phyloP scores from a whole-genome alignment of 768 basidiomycete genomes.

The Pleurotus cornucopiae region DNA sequence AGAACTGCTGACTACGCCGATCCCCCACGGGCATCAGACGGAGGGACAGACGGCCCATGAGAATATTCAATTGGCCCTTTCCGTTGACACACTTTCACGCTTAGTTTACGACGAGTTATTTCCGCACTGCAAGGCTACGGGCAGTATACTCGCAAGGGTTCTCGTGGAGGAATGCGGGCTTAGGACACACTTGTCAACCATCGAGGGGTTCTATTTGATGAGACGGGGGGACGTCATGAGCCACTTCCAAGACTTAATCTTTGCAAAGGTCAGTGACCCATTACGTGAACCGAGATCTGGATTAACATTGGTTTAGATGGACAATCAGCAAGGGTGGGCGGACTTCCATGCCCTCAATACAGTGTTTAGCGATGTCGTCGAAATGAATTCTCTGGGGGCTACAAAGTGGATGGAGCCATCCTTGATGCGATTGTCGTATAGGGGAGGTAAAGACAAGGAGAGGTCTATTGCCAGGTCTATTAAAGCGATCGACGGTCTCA shows the following conservation, averaged over 20 bases:
- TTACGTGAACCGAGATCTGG: neutral
- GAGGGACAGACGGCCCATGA: neutral
- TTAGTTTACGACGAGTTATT: constrained; percentile 61
- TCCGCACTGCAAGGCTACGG: constrained; percentile 51
- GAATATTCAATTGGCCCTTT: constrained; percentile 38
- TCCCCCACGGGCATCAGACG: neutral
- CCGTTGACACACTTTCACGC: constrained; percentile 57
- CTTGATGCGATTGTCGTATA: constrained; percentile 69
- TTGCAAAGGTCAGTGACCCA: constrained; percentile 52
- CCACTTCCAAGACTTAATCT: constrained; percentile 69
- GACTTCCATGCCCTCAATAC: constrained; percentile 86
- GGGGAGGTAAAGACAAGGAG: constrained; percentile 45
- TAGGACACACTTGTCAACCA: constrained; percentile 54
- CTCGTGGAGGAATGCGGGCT: constrained; percentile 65
- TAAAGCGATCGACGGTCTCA: constrained; percentile 59
- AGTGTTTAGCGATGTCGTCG: constrained; percentile 65
- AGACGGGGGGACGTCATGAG: constrained; percentile 72
- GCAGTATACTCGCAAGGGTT: constrained; percentile 49
- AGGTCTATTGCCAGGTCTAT: constrained; percentile 49
- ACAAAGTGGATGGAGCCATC: constrained; percentile 59
- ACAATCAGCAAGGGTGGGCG: constrained; percentile 63
- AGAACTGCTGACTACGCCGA: constrained; percentile 27
- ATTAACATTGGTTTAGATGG: constrained; percentile 50
- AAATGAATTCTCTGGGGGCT: constrained; percentile 30
- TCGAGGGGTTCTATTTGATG: constrained; percentile 76